A percentile compares a stretch with the other conserved stretches of the same genome.
These are phyloP conservation scores for Aspergillus avenaceus DNA, from an alignment of 495 filamentous ascomycete genomes.

Conservation along the genomic window DNA sequence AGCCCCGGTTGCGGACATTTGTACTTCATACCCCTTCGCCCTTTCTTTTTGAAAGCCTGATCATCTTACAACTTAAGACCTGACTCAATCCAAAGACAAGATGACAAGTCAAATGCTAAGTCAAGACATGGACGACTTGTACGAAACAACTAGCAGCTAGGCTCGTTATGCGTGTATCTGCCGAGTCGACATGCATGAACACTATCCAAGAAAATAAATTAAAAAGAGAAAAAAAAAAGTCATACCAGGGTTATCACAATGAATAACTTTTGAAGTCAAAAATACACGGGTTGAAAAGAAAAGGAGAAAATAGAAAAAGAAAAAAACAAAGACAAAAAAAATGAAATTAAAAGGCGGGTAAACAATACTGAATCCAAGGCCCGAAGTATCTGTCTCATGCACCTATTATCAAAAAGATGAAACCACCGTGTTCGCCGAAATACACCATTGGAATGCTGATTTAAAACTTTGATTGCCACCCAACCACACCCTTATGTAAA, in stretches of 20 bases:
- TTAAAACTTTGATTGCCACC: neutral
- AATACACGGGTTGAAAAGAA: neutral
- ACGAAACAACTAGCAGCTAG: slow-evolving; percentile 9
- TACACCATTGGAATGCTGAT: no score
- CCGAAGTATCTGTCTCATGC: no score
- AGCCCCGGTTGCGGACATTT: neutral
- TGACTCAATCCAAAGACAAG: neutral
- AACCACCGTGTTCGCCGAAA: no score
- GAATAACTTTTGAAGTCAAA: no score
- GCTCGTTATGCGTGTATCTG: slow-evolving; percentile 13
- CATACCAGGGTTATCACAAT: no score
- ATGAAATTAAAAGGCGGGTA: slow-evolving; percentile 11
- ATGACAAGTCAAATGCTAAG: neutral
- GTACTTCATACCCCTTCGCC: neutral
- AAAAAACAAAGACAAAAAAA: slow-evolving; percentile 6
- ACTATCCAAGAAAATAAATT: neutral
- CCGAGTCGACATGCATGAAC: slow-evolving; percentile 8
- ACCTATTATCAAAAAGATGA: neutral
- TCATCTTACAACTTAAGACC: no score
- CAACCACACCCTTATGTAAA: neutral
- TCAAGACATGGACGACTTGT: neutral
- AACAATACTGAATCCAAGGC: no score
- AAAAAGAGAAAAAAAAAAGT: slow-evolving; percentile 1
- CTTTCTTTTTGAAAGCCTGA: no score
- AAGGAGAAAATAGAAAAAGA: slow-evolving; percentile 2